A percentile compares a stretch with the other conserved stretches of the same genome.
Evolutionary conservation across 2,329 filamentous ascomycete genomes (phyloP).

Genomic region (Aureobasidium sp.): DNA sequence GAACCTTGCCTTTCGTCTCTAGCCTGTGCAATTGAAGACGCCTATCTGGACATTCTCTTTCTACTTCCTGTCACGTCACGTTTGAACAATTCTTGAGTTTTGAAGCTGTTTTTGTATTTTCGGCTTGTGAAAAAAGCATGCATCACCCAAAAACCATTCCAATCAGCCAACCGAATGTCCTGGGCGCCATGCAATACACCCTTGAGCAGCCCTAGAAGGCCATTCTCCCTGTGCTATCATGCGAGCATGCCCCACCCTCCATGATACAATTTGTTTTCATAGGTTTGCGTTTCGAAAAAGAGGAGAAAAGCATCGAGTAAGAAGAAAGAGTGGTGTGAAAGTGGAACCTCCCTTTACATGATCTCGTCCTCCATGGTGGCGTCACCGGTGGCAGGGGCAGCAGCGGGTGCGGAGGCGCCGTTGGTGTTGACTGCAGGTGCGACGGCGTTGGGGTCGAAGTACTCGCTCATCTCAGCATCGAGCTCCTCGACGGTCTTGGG

Average conservation of each 20-base stretch:
- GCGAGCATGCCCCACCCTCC: neutral
- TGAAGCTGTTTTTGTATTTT: neutral
- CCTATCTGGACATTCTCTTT: too few species aligned
- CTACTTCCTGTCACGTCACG: neutral
- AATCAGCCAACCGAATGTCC: neutral
- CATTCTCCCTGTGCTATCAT: neutral
- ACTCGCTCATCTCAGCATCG: conserved; percentile 96
- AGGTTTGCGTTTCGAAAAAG: neutral
- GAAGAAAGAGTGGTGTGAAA: neutral
- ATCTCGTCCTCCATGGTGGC: conserved; percentile 48
- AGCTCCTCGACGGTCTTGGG: conserved; percentile 90
- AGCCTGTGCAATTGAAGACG: too few species aligned
- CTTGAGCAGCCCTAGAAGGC: neutral
- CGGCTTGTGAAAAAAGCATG: neutral
- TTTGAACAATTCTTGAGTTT: neutral
- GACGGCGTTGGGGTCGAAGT: conserved; percentile 53
- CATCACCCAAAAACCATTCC: neutral
- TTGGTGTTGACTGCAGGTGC: conserved; percentile 37
- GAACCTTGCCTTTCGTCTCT: neutral
- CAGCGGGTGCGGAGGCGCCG: conserved; percentile 32
- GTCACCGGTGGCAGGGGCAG: conserved; percentile 40
- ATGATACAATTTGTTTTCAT: neutral
- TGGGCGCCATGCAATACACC: neutral
- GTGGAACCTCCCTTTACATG: conserved; percentile 30
- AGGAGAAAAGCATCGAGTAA: neutral